Evolutionary conservation across 1,139 yeast genomes (phyloP).

Genomic region (Yamadazyma oceani): DNA sequence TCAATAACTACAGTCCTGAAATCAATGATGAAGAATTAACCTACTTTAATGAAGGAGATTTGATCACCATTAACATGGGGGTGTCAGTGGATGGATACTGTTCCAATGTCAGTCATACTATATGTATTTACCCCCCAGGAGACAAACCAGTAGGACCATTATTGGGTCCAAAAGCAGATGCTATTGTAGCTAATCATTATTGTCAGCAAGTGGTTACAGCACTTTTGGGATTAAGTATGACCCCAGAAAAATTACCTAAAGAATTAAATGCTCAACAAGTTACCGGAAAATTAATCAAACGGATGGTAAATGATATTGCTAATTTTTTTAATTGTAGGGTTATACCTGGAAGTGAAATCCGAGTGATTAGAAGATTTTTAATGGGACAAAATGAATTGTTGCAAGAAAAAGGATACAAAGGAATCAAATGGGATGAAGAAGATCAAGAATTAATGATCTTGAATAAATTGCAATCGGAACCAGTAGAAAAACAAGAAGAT

Average conservation of each 20-base stretch:
- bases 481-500: conserved; percentile 62
- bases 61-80: conserved; percentile 80
- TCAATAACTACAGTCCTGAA: conserved; percentile 85
- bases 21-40: conserved; percentile 59
- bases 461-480: conserved; percentile 9
- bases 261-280: conserved; percentile 40
- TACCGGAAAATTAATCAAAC: conserved; percentile 69
- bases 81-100: conserved; percentile 96
- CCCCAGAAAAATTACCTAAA: conserved; percentile 71
- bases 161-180: conserved; percentile 84
- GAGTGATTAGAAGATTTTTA: conserved; percentile 87
- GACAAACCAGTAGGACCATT: conserved; percentile 70
- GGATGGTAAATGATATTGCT: conserved; percentile 79
- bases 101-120: conserved; percentile 79
- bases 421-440: conserved; percentile 86
- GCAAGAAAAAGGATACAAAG: conserved; percentile 89
- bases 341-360: conserved; percentile 88
- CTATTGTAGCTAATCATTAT: conserved; percentile 82
- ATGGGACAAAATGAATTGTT: conserved; percentile 95
- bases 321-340: conserved; percentile 76
- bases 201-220: conserved; percentile 83
- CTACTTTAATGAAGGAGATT: conserved; percentile 71
- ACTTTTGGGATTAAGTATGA: conserved; percentile 68
- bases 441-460: conserved; percentile 57
- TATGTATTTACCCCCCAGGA: conserved; percentile 76